Evolutionary conservation across 306 rosid species (phyloP), one percentile per base, ranked within the genome.

Genomic region (Malus domestica): DNA sequence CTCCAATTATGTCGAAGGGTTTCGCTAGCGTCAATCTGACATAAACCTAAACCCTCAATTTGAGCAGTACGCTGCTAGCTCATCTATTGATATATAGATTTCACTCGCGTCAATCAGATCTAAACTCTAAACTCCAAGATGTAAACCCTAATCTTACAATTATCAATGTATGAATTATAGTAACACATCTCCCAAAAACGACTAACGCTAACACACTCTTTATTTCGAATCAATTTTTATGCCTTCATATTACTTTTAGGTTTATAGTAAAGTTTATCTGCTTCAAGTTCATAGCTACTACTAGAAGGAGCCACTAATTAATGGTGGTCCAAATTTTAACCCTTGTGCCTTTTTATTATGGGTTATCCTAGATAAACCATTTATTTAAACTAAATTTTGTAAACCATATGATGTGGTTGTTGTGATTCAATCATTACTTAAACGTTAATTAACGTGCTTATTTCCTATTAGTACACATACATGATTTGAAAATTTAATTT

Each of bases 301-400:
- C 35, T 27, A 61, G 35, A 61, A 30, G 66, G 73, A 32, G 15
- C 5, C 42, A 4, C 74, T 46, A 42, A 42, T 46, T 46, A 46
- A 1, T 4, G 22, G 76, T 75, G 84, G 76, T 80, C 68, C 72
- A 69, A 30, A 46, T 51, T 62, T 46, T 10, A 45, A 74, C 32
- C 25, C 45, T n/a, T 32, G 27, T 20, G 67, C 60, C 65, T 60
- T 49, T 15, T 44, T 49, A 49, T 49, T 4, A 18, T 49, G 40
- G 8, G 40, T 35, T 35, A 35, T 35, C 1, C 8, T 6, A 6
- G 40, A 35, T 35, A 6, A 8, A 35, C 8, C 2, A 35, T 35
- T 8, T 35, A 35, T 35, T 35, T 35, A 35, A 35, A 35, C 8
- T 35, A 35, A 35, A 35, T 35, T 35, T 38, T 38, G 10, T 38